Conservation (phyloP, 495 filamentous ascomycete species). For the Penicillium salamii region DNA sequence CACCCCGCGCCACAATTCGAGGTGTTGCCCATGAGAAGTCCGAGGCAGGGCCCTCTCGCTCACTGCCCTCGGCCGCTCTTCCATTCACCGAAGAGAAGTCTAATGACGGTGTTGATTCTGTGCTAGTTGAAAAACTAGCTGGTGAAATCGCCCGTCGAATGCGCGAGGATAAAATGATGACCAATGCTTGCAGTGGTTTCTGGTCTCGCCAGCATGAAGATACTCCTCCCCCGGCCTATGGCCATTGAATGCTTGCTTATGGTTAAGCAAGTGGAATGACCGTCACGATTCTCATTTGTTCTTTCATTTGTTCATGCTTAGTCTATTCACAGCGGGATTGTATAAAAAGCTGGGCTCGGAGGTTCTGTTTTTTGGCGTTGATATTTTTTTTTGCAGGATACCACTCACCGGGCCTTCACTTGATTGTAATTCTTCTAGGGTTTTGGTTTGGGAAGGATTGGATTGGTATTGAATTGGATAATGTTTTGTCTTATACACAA, state of each 20-base stretch:
- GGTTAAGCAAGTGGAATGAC: conserved; percentile 30
- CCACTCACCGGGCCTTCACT: conserved; percentile 19
- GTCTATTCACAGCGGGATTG: conserved; percentile 22
- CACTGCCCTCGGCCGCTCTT: conserved; percentile 37
- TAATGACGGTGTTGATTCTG: conserved; percentile 70
- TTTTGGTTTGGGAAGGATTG: conserved; percentile 1
- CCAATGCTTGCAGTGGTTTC: conserved; percentile 36
- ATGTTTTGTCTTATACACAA: not conserved
- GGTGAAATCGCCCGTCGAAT: conserved; percentile 83
- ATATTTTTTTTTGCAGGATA: conserved; percentile 23
- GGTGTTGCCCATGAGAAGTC: conserved; percentile 24
- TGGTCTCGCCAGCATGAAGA: conserved; percentile 43
- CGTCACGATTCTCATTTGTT: conserved; percentile 31
- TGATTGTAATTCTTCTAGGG: conserved; percentile 7
- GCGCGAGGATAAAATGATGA: conserved; percentile 62
- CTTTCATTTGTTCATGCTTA: conserved; percentile 13
- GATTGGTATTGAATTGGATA: not conserved
- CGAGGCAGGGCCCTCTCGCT: conserved; percentile 28
- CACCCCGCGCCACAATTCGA: conserved; percentile 33
- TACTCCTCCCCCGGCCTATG: conserved; percentile 44
- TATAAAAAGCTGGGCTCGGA: conserved; percentile 20
- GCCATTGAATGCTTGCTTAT: conserved; percentile 29
- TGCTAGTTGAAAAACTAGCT: conserved; percentile 88
- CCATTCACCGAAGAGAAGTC: conserved; percentile 34
- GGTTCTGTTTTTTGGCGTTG: conserved; percentile 17